Base-by-base conservation (phyloP, 140 eudicot genomes). In the Oenanthe javanica region DNA sequence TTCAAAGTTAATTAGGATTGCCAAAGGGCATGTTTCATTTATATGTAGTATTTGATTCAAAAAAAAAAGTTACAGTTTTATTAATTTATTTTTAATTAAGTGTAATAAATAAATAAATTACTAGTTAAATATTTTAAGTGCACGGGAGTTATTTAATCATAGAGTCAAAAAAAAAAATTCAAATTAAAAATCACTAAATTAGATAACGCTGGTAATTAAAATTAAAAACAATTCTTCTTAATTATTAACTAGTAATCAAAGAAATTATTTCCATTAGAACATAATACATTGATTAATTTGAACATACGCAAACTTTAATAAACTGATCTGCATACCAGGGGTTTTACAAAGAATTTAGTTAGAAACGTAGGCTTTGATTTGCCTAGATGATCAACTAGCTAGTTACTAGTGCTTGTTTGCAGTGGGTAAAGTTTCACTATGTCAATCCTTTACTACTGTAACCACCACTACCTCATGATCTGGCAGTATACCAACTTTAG, bases 401-500 rank as follows among this genome's bases (percentile, higher is more conserved):
- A 55, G 25, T 54, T 54, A 19, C 66, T 57, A 57, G 66, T 57
- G 66, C 4, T 57, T 57, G 66, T 57, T 6, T 9, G 66, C 27
- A 19, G 66, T 57, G 27, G 23, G 18, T 21, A 19, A 57, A 57
- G 27, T 57, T 57, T 57, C 11, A 57, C 25, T 18, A 19, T 6
- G 27, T 57, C 66, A 57, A 57, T 57, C 72, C 12, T n/a, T 64
- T 25, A 64, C 72, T 64, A 64, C 72, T 64, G 72, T 25, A 64
- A 64, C 42, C 72, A n/a, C n/a, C n/a, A 64, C 72, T 9, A 64
- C 7, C 31, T 64, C 72, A 2, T 64, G 16, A 25, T 64, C 72
- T 4, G 38, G 40, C 4, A 70, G 45, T 31, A 70, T 31, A 1
- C 75, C 47, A 11, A 70, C 75, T 70, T 70, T 70, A 15, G 75